Conservation (phyloP, 2,329 filamentous ascomycete species). For the Cercospora berteroae region DNA sequence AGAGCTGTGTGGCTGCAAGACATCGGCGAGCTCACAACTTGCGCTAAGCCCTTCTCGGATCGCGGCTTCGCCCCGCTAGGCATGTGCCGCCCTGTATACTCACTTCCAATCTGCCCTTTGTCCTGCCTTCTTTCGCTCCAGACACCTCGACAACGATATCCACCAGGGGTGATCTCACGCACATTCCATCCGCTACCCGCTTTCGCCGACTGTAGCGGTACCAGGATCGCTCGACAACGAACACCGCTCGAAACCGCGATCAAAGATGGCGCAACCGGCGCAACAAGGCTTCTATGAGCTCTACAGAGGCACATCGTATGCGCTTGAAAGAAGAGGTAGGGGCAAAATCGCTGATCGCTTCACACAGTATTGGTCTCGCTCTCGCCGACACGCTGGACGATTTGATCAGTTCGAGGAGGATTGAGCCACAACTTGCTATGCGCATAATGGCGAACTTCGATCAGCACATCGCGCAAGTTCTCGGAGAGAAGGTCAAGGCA, state of each 20-base stretch:
- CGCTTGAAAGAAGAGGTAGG: slow-evolving; percentile 18
- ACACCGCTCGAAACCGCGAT: background rate
- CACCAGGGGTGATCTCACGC: background rate
- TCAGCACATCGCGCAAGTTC: slow-evolving; percentile 82
- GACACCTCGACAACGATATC: slow-evolving; percentile 5
- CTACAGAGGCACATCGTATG: slow-evolving; percentile 97
- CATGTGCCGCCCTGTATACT: background rate
- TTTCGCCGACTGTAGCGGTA: background rate
- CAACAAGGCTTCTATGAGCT: slow-evolving; percentile 76
- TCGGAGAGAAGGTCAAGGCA: slow-evolving; percentile 89
- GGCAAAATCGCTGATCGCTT: background rate
- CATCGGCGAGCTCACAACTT: slow-evolving; percentile 18
- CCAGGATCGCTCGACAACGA: background rate
- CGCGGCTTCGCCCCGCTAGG: background rate
- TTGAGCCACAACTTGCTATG: slow-evolving; percentile 98
- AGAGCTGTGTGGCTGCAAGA: slow-evolving; percentile 17
- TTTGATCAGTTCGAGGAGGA: slow-evolving; percentile 87
- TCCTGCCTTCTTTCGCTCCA: background rate
- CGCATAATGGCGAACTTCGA: slow-evolving; percentile 97
- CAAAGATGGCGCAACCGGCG: slow-evolving; percentile 26
- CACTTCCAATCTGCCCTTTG: background rate
- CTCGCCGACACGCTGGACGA: slow-evolving; percentile 97
- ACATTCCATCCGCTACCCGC: background rate
- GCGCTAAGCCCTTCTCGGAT: slow-evolving; percentile 11
- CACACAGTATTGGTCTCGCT: slow-evolving; percentile 76